Percentiles rank a stretch among this genome's conserved stretches.
These are phyloP conservation scores for Rhodomyrtus psidioides DNA, from an alignment of 441 rosid species.

Conservation along the genomic window DNA sequence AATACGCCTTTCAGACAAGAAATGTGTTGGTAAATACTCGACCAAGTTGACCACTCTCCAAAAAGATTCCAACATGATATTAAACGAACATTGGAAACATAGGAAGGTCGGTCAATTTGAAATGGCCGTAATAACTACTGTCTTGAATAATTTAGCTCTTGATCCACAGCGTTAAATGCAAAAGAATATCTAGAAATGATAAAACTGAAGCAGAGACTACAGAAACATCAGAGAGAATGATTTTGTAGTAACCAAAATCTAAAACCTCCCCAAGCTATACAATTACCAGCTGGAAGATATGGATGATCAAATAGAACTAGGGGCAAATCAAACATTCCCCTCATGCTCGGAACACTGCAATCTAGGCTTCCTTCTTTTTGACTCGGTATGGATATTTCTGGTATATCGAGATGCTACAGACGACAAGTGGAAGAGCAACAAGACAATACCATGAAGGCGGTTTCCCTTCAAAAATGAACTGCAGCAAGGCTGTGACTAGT, in stretches of 20 bases:
- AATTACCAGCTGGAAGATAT: not conserved
- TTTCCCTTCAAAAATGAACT: conserved; percentile 87
- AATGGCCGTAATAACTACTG: not conserved
- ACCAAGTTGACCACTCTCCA: not conserved
- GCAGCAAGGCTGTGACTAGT: conserved; percentile 82
- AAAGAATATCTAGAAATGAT: not conserved
- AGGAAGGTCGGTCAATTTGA: not conserved
- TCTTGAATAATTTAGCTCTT: not conserved
- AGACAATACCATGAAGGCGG: conserved; percentile 76
- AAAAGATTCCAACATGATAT: not conserved
- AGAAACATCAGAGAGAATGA: not conserved
- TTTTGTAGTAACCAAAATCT: not conserved
- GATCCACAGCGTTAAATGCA: not conserved
- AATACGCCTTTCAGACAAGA: not conserved
- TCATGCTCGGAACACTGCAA: not conserved
- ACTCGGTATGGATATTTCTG: conserved; percentile 74
- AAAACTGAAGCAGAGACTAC: not conserved
- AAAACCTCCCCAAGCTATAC: not conserved
- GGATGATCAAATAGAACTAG: not conserved
- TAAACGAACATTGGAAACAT: not conserved
- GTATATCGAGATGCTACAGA: conserved; percentile 76
- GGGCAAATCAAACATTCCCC: not conserved
- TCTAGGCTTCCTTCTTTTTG: conserved; percentile 65
- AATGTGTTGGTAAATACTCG: not conserved
- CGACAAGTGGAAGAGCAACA: conserved; percentile 75